Percentiles rank a stretch among this genome's conserved stretches.
phyloP scores from a whole-genome alignment of 805 yeast species.

The Suhomyces faveliae region DNA sequence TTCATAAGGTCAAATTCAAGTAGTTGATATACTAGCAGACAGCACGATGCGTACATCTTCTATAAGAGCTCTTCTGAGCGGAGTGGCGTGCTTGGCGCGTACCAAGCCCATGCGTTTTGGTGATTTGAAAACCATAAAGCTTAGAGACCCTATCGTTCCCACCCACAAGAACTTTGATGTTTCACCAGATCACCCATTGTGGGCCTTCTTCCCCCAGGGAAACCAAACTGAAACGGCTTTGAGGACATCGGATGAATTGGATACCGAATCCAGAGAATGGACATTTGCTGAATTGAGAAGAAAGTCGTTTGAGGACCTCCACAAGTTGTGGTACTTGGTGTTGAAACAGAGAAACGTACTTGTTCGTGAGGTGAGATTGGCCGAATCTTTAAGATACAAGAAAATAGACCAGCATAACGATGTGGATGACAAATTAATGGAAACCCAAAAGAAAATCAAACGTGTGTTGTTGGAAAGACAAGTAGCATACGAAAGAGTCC shows the following conservation, averaged over 20 bases:
- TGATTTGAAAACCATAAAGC: constrained; percentile 40
- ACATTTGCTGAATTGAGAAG: constrained; percentile 82
- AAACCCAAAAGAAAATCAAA: constrained; percentile 57
- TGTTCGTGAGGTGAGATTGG: constrained; percentile 70
- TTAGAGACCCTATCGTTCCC: constrained; percentile 85
- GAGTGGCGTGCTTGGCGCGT: constrained; percentile 37
- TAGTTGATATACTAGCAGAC: too few relatives aligned
- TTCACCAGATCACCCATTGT: constrained; percentile 85
- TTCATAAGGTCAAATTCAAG: too few relatives aligned
- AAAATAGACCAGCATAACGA: constrained; percentile 39
- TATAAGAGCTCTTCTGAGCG: constrained; percentile 31
- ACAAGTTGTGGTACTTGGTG: constrained; percentile 85
- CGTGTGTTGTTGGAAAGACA: constrained; percentile 87
- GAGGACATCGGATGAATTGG: constrained; percentile 55
- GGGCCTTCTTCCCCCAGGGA: constrained; percentile 76
- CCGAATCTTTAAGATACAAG: constrained; percentile 28
- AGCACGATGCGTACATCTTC: constrained; percentile 3
- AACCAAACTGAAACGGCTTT: constrained; percentile 53
- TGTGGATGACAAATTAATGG: constrained; percentile 37
- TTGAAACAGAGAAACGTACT: constrained; percentile 79
- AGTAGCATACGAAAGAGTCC: constrained; percentile 62
- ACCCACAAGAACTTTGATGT: constrained; percentile 69
- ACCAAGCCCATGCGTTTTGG: constrained; percentile 27
- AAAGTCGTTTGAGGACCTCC: constrained; percentile 89
- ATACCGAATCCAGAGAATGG: constrained; percentile 73